Evolutionary conservation across 2,329 filamentous ascomycete genomes (phyloP), one percentile per base, ranked within the genome.

Genomic region (Gnomoniopsis smithogilvyi): DNA sequence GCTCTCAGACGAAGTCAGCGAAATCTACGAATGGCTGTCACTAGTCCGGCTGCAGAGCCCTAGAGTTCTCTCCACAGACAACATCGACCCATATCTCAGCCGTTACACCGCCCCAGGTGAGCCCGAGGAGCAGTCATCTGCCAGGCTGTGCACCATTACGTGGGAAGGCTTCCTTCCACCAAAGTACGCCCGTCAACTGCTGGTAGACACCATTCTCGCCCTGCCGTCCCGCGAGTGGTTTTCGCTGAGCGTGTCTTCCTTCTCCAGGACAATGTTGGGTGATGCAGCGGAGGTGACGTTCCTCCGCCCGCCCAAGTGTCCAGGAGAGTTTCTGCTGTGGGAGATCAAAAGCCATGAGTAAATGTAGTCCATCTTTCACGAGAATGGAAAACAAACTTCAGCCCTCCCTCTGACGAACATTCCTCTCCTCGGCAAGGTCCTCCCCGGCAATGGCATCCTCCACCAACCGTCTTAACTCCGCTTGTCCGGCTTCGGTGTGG

Each of bases 401-500:
- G 26, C 78, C 80, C 61, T 84, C 80, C 64, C 85, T 84, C 61
- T 81, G 73, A 63, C 87, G 84, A 48, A 90, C 84, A 62, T 83
- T 88, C 63, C 88, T 82, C 59, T 86, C 84, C 54, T 85, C 83
- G 21, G 84, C 81, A 3, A 86, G 72, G 24, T 80, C 83, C 56
- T 91, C 81, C 1, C 86, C 90, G 24, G 81, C 75, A 19, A 99
- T 78, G 2, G 91, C 92, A 67, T 97, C 92, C 64, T 89, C 84
- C 6, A 99, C 86, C 61, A 99, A 76, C 64, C 85, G 82, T 61
- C 92, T 83, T 67, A 99, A 74, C 69, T 93, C 86, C 22, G 82
- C 83, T 74, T 99, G 95, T 3, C 90, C 91, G 61, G 89, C 85
- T 56, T 91, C 87, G 6, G 86, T 89, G 66, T 94, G 80, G 67